Evolutionary conservation across 768 basidiomycete species (phyloP).

Genomic region (Tulasnella sp.): DNA sequence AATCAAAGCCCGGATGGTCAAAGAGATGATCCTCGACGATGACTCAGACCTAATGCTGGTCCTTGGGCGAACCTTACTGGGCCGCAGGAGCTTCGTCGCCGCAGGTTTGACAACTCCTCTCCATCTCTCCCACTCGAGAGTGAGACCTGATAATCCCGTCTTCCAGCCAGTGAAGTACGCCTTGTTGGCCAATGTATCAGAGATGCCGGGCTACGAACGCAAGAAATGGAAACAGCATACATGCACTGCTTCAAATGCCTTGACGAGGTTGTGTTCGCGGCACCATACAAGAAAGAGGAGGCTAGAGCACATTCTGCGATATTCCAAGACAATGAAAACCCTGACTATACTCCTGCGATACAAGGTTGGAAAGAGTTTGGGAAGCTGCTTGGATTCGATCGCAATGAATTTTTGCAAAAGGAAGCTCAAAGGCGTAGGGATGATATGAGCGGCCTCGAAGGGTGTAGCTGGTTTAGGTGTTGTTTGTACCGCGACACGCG

Average conservation of each 20-base stretch:
- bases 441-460: background rate
- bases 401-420: background rate
- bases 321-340: background rate
- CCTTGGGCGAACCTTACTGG: background rate
- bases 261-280: background rate
- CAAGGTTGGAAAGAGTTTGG: background rate
- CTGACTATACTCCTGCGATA: background rate
- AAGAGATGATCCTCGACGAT: background rate
- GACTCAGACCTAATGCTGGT: background rate
- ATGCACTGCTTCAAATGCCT: background rate
- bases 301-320: background rate
- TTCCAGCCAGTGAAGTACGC: background rate
- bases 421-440: background rate
- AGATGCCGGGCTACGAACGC: background rate
- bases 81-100: background rate
- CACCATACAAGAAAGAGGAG: background rate
- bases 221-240: background rate
- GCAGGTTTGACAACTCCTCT: background rate
- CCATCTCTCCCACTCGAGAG: background rate
- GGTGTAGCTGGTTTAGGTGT: background rate
- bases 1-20: background rate
- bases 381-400: background rate
- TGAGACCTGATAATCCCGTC: background rate
- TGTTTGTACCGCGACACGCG: background rate
- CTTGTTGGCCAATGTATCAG: background rate